Percentiles rank a stretch among this genome's conserved stretches.
phyloP scores from a whole-genome alignment of 1,139 yeast genomes.

The Geotrichum aggregatum region DNA sequence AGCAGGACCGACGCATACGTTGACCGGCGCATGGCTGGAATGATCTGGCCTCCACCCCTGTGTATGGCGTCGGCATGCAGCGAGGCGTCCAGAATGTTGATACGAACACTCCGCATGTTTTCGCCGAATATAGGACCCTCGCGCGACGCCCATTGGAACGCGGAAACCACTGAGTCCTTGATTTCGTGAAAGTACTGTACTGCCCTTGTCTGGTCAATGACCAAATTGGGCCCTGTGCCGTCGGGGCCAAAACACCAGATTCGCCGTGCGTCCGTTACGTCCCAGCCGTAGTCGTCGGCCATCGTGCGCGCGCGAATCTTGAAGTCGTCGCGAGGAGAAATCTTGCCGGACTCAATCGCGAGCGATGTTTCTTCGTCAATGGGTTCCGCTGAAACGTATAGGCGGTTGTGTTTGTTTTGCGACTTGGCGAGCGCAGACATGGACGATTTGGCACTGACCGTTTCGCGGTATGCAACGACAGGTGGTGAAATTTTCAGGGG shows the following conservation, averaged over 20 bases:
- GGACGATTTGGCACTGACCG: conserved; percentile 88
- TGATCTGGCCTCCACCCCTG: conserved; percentile 99
- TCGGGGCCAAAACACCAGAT: conserved; percentile 99
- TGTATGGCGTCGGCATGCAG: conserved; percentile 99
- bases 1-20: conserved; percentile 97
- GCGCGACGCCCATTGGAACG: conserved; percentile 99
- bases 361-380: conserved; percentile 85
- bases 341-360: conserved; percentile 90
- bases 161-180: conserved; percentile 99
- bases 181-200: conserved; percentile 98
- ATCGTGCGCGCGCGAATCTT: conserved; percentile 98
- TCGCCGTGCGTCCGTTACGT: conserved; percentile 99
- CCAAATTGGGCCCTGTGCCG: conserved; percentile 97
- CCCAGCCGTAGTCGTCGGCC: conserved; percentile 99
- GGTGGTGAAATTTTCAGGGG: conserved; percentile 98
- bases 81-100: conserved; percentile 98
- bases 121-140: conserved; percentile 99
- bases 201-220: conserved; percentile 99
- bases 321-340: conserved; percentile 96
- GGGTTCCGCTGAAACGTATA: conserved; percentile 96
- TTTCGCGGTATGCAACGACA: conserved; percentile 98
- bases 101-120: conserved; percentile 90
- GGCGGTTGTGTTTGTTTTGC: conserved; percentile 99
- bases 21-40: conserved; percentile 99
- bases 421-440: conserved; percentile 97